Percentiles rank a stretch among this genome's conserved stretches.
phyloP scores from a whole-genome alignment of 192 early-diverging fungal genomes.

The Linnemannia schmuckeri region DNA sequence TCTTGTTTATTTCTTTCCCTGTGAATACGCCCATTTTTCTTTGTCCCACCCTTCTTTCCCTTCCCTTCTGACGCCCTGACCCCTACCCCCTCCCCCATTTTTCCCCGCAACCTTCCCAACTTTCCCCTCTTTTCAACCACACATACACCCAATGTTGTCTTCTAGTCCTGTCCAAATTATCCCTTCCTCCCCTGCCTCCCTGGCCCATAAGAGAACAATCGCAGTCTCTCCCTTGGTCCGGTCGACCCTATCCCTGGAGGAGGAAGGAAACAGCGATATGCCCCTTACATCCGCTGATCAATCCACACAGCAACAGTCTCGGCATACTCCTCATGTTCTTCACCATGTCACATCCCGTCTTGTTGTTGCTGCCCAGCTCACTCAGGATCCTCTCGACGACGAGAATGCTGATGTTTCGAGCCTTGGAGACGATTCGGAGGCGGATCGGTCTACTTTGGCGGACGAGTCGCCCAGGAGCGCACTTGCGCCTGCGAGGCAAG shows the following conservation, averaged over 20 bases:
- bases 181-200: not conserved
- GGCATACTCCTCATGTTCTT: not conserved
- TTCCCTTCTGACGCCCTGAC: not conserved
- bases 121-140: not conserved
- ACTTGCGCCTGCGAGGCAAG: not conserved
- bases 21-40: not conserved
- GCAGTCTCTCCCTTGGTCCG: slow-evolving; percentile 15
- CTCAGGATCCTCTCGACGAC: slow-evolving; percentile 14
- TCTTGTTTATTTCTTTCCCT: slow-evolving; percentile 3
- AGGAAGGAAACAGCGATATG: slow-evolving; percentile 30
- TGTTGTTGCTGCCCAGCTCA: slow-evolving; percentile 9
- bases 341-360: slow-evolving; percentile 7
- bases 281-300: not conserved
- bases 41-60: not conserved
- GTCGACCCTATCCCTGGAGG: slow-evolving; percentile 9
- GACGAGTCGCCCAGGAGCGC: not conserved
- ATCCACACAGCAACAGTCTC: not conserved
- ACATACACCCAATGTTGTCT: not conserved
- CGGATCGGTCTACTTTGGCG: not conserved
- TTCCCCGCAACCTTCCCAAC: not conserved
- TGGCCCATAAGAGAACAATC: slow-evolving; percentile 12
- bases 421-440: slow-evolving; percentile 1
- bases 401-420: slow-evolving; percentile 26
- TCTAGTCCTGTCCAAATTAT: not conserved
- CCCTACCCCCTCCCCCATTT: not conserved